Evolutionary conservation across 169 alveolate species (phyloP).

Genomic region (Sarcocystis neurona): DNA sequence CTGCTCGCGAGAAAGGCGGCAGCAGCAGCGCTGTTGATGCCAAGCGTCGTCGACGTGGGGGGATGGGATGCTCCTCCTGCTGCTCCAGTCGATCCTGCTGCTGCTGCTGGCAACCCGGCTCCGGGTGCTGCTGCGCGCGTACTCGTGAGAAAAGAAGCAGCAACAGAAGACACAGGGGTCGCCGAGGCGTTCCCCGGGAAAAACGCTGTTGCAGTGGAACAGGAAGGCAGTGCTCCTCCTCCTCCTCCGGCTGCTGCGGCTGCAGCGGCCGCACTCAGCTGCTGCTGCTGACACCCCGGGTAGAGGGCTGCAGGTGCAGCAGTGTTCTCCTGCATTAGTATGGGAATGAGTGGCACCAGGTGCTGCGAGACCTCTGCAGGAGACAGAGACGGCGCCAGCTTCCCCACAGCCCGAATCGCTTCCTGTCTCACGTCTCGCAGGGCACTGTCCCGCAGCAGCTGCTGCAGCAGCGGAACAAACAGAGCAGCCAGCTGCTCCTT

Average conservation of each 20-base stretch:
- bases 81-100: no score
- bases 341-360: constrained; percentile 37
- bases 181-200: no score
- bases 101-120: neutral
- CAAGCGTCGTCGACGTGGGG: no score
- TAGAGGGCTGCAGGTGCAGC: neutral
- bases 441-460: constrained; percentile 39
- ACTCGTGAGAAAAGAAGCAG: neutral
- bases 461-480: neutral
- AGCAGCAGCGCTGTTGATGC: no score
- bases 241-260: neutral
- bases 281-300: neutral
- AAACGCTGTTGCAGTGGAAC: no score
- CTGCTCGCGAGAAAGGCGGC: no score
- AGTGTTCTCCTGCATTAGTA: constrained; percentile 2
- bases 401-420: constrained; percentile 23
- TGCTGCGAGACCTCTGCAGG: neutral
- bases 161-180: neutral
- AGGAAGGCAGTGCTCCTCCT: neutral
- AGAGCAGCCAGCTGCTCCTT: neutral
- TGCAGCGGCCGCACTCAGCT: neutral
- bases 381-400: neutral
- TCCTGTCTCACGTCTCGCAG: constrained; percentile 37
- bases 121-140: neutral
- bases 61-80: no score